Evolutionary conservation across 495 filamentous ascomycete species (phyloP).

Genomic region (Daldinia caldariorum): DNA sequence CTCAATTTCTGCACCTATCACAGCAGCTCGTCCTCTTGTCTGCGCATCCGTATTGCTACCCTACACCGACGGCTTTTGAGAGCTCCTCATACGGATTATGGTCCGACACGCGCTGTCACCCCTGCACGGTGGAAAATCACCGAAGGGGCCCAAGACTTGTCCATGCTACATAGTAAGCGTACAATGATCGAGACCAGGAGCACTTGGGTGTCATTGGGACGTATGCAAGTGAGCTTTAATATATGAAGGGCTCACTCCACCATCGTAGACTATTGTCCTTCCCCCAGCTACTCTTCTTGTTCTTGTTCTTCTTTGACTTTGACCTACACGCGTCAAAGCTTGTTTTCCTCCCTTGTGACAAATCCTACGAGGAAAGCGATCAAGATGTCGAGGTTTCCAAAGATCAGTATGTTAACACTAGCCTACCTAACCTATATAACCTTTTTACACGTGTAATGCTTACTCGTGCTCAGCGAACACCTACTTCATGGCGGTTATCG

Average conservation of each 20-base stretch:
- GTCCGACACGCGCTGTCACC: slow-evolving; percentile 20
- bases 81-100: slow-evolving; percentile 35
- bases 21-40: slow-evolving; percentile 29
- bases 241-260: slow-evolving; percentile 43
- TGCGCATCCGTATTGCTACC: slow-evolving; percentile 9
- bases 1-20: slow-evolving; percentile 47
- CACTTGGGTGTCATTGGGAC: slow-evolving; percentile 34
- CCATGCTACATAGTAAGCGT: slow-evolving; percentile 30
- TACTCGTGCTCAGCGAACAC: slow-evolving; percentile 54
- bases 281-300: slow-evolving; percentile 12
- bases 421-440: neutral
- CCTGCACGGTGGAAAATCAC: slow-evolving; percentile 33
- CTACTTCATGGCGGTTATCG: slow-evolving; percentile 70
- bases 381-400: slow-evolving; percentile 47
- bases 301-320: slow-evolving; percentile 11
- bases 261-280: slow-evolving; percentile 7
- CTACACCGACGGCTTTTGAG: slow-evolving; percentile 17
- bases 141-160: slow-evolving; percentile 38
- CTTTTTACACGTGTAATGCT: slow-evolving; percentile 32
- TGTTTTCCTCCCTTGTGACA: slow-evolving; percentile 14
- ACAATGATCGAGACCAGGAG: slow-evolving; percentile 9
- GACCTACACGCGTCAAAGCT: slow-evolving; percentile 20
- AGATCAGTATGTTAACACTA: slow-evolving; percentile 42
- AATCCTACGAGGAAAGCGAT: slow-evolving; percentile 23
- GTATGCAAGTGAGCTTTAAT: slow-evolving; percentile 38